Evolutionary conservation across 495 filamentous ascomycete species (phyloP).

Genomic region (Hyaloscypha variabilis): DNA sequence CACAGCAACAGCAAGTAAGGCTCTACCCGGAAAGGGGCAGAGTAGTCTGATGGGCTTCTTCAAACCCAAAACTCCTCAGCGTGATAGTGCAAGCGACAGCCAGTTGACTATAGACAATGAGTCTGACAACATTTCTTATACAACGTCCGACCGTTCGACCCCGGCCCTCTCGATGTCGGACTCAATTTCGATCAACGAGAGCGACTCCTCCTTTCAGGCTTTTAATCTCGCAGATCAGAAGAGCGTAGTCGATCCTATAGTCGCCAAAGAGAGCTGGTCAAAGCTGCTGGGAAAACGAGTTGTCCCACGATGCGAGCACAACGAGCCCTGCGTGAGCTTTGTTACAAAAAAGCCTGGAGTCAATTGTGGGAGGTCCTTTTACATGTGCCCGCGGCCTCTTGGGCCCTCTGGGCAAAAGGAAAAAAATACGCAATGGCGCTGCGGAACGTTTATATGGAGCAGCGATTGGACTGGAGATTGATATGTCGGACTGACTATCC

Average conservation of each 20-base stretch:
- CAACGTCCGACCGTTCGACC: slow-evolving; percentile 8
- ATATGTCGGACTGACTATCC: neutral
- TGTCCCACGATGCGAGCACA: slow-evolving; percentile 81
- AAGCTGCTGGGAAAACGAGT: slow-evolving; percentile 78
- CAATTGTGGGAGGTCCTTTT: slow-evolving; percentile 85
- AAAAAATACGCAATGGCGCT: slow-evolving; percentile 80
- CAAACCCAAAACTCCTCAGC: slow-evolving; percentile 52
- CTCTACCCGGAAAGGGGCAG: slow-evolving; percentile 55
- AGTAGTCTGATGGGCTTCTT: slow-evolving; percentile 85
- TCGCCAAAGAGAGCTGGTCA: slow-evolving; percentile 81
- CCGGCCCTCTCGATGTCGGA: slow-evolving; percentile 1
- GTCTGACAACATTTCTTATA: slow-evolving; percentile 4
- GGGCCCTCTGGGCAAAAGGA: slow-evolving; percentile 85
- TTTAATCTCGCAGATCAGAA: slow-evolving; percentile 32
- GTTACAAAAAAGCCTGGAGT: slow-evolving; percentile 85
- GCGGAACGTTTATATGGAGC: slow-evolving; percentile 83
- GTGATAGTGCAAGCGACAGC: slow-evolving; percentile 20
- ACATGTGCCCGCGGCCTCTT: slow-evolving; percentile 80
- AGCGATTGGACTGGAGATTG: slow-evolving; percentile 25
- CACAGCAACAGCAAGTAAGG: slow-evolving; percentile 33
- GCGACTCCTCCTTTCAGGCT: slow-evolving; percentile 12
- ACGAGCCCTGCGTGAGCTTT: slow-evolving; percentile 79
- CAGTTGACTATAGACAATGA: slow-evolving; percentile 19
- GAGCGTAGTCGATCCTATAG: slow-evolving; percentile 66
- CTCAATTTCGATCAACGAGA: neutral